Evolutionary conservation across 176 grass and related monocot genomes (phyloP), one percentile per base, ranked within the genome.

Genomic region (Tillandsia fasciculata): DNA sequence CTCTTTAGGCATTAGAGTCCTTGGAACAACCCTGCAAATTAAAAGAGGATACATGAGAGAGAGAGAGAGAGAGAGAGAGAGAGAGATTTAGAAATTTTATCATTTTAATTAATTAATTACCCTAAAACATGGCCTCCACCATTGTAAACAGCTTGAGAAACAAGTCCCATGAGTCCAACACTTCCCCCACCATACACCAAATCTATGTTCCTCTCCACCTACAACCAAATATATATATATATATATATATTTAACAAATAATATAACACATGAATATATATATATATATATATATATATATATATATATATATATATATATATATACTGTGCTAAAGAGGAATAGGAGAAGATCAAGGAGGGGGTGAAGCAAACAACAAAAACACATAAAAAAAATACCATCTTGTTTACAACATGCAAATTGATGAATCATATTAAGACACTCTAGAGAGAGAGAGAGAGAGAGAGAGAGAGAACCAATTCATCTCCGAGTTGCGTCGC

Each of bases 131-230:
- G 83, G 74, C 83, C 52, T 61, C 87, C 83, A n/a, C 79, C 82
- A 48, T 50, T 48, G 79, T 76, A 42, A 56, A 89, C 86, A 49
- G 87, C 76, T 17, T 86, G 33, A 42, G 33, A 42, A 42, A 42
- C 33, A 42, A 42, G 33, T 42, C 33, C 33, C 33, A 42, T 42
- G 63, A 90, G 87, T 3, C 83, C 83, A 18, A 80, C 50, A 80
- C 87, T 70, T 23, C 87, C 87, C 70, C 87, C 87, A 12, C 87
- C 83, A 29, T 90, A 90, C 64, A 90, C 83, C 79, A 86, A 79
- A 64, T 83, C 87, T 48, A 90, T 80, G 63, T 68, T 84, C 56
- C 87, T 76, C 12, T 73, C 77, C 29, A 90, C 83, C 87, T 90
- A 77, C 52, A 7, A 4, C 5, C 0, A 42, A 42, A 24, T 24